phyloP scores from a whole-genome alignment of 2,329 filamentous ascomycete species.

The Diplocarpon rosae region DNA sequence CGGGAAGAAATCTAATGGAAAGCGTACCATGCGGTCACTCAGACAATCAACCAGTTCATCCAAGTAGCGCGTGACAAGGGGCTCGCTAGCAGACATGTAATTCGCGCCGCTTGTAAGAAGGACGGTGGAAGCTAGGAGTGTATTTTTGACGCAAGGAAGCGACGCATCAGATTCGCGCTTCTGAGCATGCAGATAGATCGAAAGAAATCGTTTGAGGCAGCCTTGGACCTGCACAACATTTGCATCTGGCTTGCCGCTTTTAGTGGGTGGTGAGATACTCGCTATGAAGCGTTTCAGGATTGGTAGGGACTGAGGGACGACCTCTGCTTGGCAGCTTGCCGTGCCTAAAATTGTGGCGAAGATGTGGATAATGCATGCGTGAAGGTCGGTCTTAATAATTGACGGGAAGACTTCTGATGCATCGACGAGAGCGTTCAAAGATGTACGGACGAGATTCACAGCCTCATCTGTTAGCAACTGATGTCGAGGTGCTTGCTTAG shows the following conservation, averaged over 20 bases:
- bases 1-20: background rate
- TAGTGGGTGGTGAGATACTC: slow-evolving; percentile 49
- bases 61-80: slow-evolving; percentile 62
- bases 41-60: slow-evolving; percentile 80
- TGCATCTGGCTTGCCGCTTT: slow-evolving; percentile 29
- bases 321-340: slow-evolving; percentile 72
- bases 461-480: slow-evolving; percentile 84
- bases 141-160: slow-evolving; percentile 85
- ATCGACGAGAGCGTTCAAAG: slow-evolving; percentile 81
- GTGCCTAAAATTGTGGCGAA: slow-evolving; percentile 89
- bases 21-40: slow-evolving; percentile 55
- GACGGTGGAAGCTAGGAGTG: slow-evolving; percentile 76
- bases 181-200: slow-evolving; percentile 66
- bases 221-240: slow-evolving; percentile 56
- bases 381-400: slow-evolving; percentile 91
- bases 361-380: slow-evolving; percentile 94
- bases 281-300: slow-evolving; percentile 86
- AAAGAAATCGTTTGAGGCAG: slow-evolving; percentile 71
- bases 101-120: slow-evolving; percentile 73
- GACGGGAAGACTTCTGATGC: slow-evolving; percentile 91
- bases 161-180: slow-evolving; percentile 65
- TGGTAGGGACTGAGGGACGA: slow-evolving; percentile 81
- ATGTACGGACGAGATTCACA: slow-evolving; percentile 64
- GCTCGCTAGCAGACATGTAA: slow-evolving; percentile 62
- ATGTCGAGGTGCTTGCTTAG: slow-evolving; percentile 50